Evolutionary conservation across 2,329 filamentous ascomycete genomes (phyloP), one percentile per base, ranked within the genome.

Genomic region (Chaetomiaceae sp.): DNA sequence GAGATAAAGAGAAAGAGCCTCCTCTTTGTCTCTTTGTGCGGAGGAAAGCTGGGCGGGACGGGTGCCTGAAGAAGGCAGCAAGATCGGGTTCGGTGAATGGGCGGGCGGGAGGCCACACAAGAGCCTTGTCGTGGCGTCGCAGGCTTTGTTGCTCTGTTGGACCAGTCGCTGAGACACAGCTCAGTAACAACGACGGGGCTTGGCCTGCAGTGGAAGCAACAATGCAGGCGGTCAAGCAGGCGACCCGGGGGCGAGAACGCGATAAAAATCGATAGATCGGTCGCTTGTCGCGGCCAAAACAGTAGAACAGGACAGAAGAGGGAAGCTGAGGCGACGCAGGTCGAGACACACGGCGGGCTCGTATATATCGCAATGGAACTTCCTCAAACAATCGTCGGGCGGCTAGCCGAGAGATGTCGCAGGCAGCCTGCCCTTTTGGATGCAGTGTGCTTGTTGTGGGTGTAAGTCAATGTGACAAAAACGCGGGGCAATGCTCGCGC

Each of bases 111-210:
- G 41, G 16, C 41, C 35, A 39, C 50, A 55, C 54, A 51, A 51
- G 23, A 39, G 44, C 52, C 38, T 53, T 49, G 55, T 57, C 48
- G 52, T 50, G 55, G 52, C 49, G 50, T 48, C 25, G 52, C 44
- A 37, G 42, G 17, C 14, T n/a, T 35, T 35, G 33, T 35, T 27
- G 25, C 27, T 37, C 42, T 39, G 48, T 49, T 33, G 39, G 50
- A 46, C 55, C 50, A 50, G 49, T 55, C 25, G 46, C 21, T 19
- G 50, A 47, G 44, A 46, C 50, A 43, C 56, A 58, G 55, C 54
- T 55, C 56, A 53, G 48, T 48, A 50, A 45, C n/a, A n/a, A n/a
- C n/a, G n/a, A n/a, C 13, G 35, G 40, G 8, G 48, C 51, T 54
- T 52, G 49, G 44, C 50, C 54, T 48, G 51, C 49, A 48, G 40